Conservation (phyloP, 2,329 filamentous ascomycete species). For the Fusarium nanum region DNA sequence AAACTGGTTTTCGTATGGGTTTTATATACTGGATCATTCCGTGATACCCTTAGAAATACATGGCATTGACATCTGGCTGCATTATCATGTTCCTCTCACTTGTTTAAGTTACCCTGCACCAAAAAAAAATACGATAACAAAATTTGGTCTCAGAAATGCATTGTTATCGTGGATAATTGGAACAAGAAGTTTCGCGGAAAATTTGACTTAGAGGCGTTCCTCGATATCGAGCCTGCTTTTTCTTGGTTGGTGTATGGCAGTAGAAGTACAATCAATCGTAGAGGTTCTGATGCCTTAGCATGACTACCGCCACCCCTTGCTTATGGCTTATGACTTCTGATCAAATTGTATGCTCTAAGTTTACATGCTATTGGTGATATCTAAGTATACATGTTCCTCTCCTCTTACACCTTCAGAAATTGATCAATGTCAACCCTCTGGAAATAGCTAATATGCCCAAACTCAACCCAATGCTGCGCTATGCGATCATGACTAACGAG, state of each 20-base stretch:
- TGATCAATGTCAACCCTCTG: conserved; percentile 69
- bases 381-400: background rate
- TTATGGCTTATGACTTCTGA: too few species aligned
- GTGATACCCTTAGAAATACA: conserved; percentile 39
- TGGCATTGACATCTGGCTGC: conserved; percentile 22
- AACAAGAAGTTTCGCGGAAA: too few species aligned
- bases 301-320: too few species aligned
- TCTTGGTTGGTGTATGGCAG: too few species aligned
- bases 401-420: conserved; percentile 51
- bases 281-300: too few species aligned
- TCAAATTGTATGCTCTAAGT: background rate
- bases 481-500: conserved; percentile 80
- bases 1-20: background rate
- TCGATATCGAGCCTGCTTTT: too few species aligned
- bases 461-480: conserved; percentile 83
- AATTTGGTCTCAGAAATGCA: too few species aligned
- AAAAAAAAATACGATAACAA: too few species aligned
- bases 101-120: background rate
- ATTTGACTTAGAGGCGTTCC: too few species aligned
- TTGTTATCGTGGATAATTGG: too few species aligned
- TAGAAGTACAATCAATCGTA: too few species aligned
- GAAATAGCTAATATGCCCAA: conserved; percentile 70
- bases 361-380: too few species aligned
- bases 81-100: background rate
- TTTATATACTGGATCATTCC: conserved; percentile 20